A percentile compares a stretch with the other conserved stretches of the same genome.
These are phyloP conservation scores for Rubia yunnanensis DNA, from an alignment of 257 asterid species.

Conservation along the genomic window DNA sequence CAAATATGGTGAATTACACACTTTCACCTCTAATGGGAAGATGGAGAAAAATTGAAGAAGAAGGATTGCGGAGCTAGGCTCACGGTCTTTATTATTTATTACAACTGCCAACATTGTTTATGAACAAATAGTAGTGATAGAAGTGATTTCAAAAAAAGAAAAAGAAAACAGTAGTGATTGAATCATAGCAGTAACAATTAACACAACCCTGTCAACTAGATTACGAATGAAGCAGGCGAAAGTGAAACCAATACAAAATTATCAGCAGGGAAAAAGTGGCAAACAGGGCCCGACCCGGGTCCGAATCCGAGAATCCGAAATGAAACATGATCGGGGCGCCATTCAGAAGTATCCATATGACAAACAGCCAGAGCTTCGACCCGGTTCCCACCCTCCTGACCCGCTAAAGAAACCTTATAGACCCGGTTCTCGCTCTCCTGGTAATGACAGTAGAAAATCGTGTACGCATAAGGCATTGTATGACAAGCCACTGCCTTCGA, in stretches of 20 bases:
- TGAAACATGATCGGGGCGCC: slow-evolving; percentile 54
- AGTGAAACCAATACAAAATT: slow-evolving; percentile 50
- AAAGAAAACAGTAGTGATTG: too few relatives aligned
- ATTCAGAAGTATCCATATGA: slow-evolving; percentile 76
- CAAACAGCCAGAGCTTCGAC: slow-evolving; percentile 72
- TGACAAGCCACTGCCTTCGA: slow-evolving; percentile 59
- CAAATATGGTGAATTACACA: too few relatives aligned
- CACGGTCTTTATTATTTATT: too few relatives aligned
- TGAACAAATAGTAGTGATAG: too few relatives aligned
- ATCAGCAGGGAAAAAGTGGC: slow-evolving; percentile 90
- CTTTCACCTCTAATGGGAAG: too few relatives aligned
- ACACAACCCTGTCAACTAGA: too few relatives aligned
- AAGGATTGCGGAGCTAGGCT: too few relatives aligned
- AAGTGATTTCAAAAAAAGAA: too few relatives aligned
- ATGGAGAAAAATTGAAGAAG: too few relatives aligned
- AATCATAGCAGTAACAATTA: too few relatives aligned
- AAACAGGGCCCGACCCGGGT: slow-evolving; percentile 53
- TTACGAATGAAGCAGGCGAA: slow-evolving; percentile 18
- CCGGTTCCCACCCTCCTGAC: slow-evolving; percentile 43
- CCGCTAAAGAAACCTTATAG: slow-evolving; percentile 32
- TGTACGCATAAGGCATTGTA: slow-evolving; percentile 63
- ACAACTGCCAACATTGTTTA: too few relatives aligned
- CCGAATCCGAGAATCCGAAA: slow-evolving; percentile 47
- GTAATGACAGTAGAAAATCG: slow-evolving; percentile 59
- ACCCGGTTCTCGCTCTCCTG: slow-evolving; percentile 45